phyloP scores from a whole-genome alignment of 257 asterid species.

The Nicotiana tomentosiformis region DNA sequence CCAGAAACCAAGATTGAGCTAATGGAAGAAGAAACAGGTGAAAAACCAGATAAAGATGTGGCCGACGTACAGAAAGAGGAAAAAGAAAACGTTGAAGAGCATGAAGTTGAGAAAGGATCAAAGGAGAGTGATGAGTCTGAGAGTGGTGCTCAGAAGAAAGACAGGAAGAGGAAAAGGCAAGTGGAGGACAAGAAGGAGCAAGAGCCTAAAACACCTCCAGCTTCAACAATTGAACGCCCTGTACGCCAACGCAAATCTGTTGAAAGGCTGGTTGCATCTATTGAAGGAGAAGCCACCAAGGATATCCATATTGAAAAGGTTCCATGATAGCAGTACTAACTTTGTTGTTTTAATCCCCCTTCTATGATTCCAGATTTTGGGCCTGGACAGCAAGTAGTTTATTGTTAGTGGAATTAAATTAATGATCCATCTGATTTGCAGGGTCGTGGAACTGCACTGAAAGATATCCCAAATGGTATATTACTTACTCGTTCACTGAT shows the following conservation, averaged over 20 bases:
- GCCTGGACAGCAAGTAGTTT: neutral
- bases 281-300: conserved; percentile 60
- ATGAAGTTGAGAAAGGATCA: conserved; percentile 31
- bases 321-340: neutral
- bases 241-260: conserved; percentile 91
- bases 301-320: conserved; percentile 85
- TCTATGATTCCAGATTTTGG: neutral
- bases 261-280: conserved; percentile 75
- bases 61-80: conserved; percentile 20
- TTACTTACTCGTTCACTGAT: neutral
- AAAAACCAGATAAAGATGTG: conserved; percentile 17
- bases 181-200: conserved; percentile 37
- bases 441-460: conserved; percentile 95
- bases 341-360: neutral
- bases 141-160: conserved; percentile 23
- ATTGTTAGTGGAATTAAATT: neutral
- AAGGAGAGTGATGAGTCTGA: conserved; percentile 52
- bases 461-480: conserved; percentile 91
- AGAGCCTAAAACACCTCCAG: conserved; percentile 60
- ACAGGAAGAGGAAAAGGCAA: conserved; percentile 33
- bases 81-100: conserved; percentile 31
- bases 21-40: conserved; percentile 21
- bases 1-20: conserved; percentile 16
- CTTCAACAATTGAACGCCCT: conserved; percentile 65
- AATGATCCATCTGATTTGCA: conserved; percentile 24